These are phyloP conservation scores for Lactarius akahatsu DNA, from an alignment of 768 basidiomycete species.

Conservation along the genomic window DNA sequence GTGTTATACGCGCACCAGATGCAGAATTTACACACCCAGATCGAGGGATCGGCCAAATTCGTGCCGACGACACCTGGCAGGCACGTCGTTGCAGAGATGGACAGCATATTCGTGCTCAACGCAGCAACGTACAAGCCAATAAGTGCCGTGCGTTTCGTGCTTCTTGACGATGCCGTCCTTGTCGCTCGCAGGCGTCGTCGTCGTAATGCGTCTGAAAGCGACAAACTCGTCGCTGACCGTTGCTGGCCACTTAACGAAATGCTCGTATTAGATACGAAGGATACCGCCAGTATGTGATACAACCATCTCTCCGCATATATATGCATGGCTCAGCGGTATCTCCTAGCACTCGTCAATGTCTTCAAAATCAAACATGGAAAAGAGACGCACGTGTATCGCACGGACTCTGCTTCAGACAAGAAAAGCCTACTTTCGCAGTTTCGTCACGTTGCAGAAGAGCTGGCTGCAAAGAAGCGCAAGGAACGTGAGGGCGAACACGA, in stretches of 20 bases:
- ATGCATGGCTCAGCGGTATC: background rate
- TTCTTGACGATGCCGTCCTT: constrained; percentile 88
- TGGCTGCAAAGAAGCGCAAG: constrained; percentile 83
- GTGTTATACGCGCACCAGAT: constrained; percentile 94
- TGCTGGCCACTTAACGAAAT: constrained; percentile 95
- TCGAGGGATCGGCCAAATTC: constrained; percentile 95
- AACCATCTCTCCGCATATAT: background rate
- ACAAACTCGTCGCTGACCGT: constrained; percentile 86
- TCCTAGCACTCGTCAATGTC: constrained; percentile 82
- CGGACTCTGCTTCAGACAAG: constrained; percentile 80
- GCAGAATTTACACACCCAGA: constrained; percentile 82
- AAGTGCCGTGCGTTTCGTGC: constrained; percentile 82
- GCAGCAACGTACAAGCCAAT: constrained; percentile 93
- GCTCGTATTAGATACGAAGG: constrained; percentile 94
- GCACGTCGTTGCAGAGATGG: constrained; percentile 85
- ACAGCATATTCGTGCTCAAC: constrained; percentile 80
- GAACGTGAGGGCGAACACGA: constrained; percentile 94
- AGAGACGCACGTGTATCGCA: constrained; percentile 92
- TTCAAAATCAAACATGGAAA: constrained; percentile 93
- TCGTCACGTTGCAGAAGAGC: constrained; percentile 89
- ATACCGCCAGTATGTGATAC: constrained; percentile 66
- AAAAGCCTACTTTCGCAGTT: constrained; percentile 81
- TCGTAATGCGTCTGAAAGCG: constrained; percentile 54
- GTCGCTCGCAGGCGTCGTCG: constrained; percentile 77
- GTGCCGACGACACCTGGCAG: constrained; percentile 88